A percentile compares a stretch with the other conserved stretches of the same genome.
Evolutionary conservation across 768 basidiomycete genomes (phyloP).

Genomic region (Lentinula sp.): DNA sequence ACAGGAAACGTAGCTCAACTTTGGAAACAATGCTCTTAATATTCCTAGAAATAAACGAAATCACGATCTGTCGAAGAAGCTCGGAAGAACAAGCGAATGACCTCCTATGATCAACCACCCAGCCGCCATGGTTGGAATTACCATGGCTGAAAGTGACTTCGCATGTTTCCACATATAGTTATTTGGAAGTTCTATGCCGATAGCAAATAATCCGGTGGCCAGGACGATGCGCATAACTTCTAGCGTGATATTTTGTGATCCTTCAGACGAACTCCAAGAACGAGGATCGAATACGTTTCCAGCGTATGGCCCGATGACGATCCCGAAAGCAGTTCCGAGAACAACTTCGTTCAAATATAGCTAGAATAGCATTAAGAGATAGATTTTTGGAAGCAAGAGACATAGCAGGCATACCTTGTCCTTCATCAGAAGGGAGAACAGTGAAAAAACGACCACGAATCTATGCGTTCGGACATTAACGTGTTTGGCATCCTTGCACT

Average conservation of each 20-base stretch:
- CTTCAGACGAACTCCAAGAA: slow-evolving; percentile 50
- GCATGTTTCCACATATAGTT: slow-evolving; percentile 81
- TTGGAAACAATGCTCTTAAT: slow-evolving; percentile 67
- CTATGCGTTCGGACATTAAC: slow-evolving; percentile 4
- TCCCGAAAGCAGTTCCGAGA: slow-evolving; percentile 68
- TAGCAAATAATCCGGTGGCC: slow-evolving; percentile 88
- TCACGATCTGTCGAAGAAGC: background rate
- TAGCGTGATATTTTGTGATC: slow-evolving; percentile 59
- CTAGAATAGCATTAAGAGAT: slow-evolving; percentile 21
- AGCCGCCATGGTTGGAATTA: slow-evolving; percentile 80
- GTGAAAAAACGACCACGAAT: slow-evolving; percentile 54
- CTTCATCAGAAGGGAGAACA: slow-evolving; percentile 77
- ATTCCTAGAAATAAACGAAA: slow-evolving; percentile 37
- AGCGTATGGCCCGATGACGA: slow-evolving; percentile 65
- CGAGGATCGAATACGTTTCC: slow-evolving; percentile 72
- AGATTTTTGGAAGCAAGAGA: background rate
- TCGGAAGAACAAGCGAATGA: background rate
- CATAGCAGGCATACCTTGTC: slow-evolving; percentile 49
- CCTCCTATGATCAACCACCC: slow-evolving; percentile 79
- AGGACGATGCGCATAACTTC: slow-evolving; percentile 88
- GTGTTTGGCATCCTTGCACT: background rate
- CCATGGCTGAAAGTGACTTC: slow-evolving; percentile 61
- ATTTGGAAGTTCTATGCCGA: slow-evolving; percentile 88
- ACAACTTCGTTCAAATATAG: slow-evolving; percentile 93
- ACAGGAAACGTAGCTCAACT: slow-evolving; percentile 63